Base-by-base conservation (phyloP, 352 stramenopile genomes). In the Phytophthora melonis region DNA sequence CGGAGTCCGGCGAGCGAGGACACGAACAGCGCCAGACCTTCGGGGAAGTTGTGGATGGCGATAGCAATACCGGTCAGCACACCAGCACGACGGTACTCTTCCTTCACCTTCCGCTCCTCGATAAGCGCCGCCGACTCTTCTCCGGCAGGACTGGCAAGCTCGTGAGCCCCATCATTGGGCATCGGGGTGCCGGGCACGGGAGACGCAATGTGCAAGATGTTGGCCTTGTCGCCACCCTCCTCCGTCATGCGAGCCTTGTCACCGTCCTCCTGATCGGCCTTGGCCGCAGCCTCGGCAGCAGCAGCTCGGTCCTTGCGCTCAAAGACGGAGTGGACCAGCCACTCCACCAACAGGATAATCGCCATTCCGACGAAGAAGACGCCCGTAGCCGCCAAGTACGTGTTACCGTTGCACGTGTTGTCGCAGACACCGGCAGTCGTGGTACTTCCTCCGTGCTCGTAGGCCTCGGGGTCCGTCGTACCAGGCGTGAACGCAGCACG, bases 21-120 rank as follows among this genome's bases (percentile, higher is more conserved):
- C 18, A 99, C 95, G 72, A 98, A 99, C 5, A 98, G 98, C 16
- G 97, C 98, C 7, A 99, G 70, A 0, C 97, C 97, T 72, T 99
- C 97, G 0, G 97, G 97, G 73, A 99, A 98, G 79, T 99, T 99
- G 81, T 99, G 97, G 36, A 99, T 98, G 5, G 90, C 95, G 66
- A 99, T 98, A 53, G 94, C 97, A 14, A 99, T 77, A 14, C 96
- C 97, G 2, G 96, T 99, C 66, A 97, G 90, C 5, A 98, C 77
- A 59, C 96, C 96, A 61, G 97, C 94, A 19, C 86, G 83, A 25
- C 90, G 82, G 58, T 97, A 91, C 27, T 88, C 75, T 9, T 83
- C 63, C 66, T 91, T 87, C 19, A 63, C 58, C 41, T 71, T 65
- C 21, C 7, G 5, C 49, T 55, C 49, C 49, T 55, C 19, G 16